phyloP scores from a whole-genome alignment of 805 yeast species.

The Saccharomycopsis selenospora region DNA sequence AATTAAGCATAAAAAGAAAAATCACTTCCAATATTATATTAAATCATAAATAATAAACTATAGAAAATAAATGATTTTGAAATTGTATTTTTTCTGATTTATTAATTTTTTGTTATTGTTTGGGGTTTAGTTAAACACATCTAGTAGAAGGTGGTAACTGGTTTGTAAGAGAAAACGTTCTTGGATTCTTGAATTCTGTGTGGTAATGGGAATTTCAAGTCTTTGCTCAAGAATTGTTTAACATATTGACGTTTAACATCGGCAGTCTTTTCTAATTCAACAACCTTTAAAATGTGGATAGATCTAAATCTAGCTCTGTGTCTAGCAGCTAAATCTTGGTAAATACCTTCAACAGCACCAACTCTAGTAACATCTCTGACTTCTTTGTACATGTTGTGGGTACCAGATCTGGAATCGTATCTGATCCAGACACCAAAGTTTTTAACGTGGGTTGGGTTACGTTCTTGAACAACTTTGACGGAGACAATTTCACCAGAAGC shows the following conservation, averaged over 20 bases:
- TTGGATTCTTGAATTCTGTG: slow-evolving; percentile 95
- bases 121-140: slow-evolving; percentile 20
- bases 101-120: too few species aligned
- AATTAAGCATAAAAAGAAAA: too few species aligned
- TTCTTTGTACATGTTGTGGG: slow-evolving; percentile 99
- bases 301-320: slow-evolving; percentile 99
- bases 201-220: slow-evolving; percentile 99
- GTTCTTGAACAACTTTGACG: slow-evolving; percentile 83
- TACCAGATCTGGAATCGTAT: slow-evolving; percentile 99
- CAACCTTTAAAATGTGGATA: slow-evolving; percentile 98
- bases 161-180: slow-evolving; percentile 81
- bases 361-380: slow-evolving; percentile 99
- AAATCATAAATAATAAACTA: slow-evolving; percentile 2
- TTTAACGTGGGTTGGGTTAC: slow-evolving; percentile 98
- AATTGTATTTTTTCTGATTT: too few species aligned
- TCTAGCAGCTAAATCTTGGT: slow-evolving; percentile 99
- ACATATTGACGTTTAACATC: slow-evolving; percentile 99
- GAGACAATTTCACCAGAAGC: slow-evolving; percentile 99
- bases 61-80: too few species aligned
- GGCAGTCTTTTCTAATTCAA: slow-evolving; percentile 94
- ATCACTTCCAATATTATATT: not conserved
- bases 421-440: slow-evolving; percentile 99
- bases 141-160: slow-evolving; percentile 98
- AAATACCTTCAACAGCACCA: slow-evolving; percentile 96
- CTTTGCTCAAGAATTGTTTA: slow-evolving; percentile 92